These are phyloP conservation scores for Aphanomyces cochlioides DNA, from an alignment of 352 stramenopile genomes.

Conservation along the genomic window DNA sequence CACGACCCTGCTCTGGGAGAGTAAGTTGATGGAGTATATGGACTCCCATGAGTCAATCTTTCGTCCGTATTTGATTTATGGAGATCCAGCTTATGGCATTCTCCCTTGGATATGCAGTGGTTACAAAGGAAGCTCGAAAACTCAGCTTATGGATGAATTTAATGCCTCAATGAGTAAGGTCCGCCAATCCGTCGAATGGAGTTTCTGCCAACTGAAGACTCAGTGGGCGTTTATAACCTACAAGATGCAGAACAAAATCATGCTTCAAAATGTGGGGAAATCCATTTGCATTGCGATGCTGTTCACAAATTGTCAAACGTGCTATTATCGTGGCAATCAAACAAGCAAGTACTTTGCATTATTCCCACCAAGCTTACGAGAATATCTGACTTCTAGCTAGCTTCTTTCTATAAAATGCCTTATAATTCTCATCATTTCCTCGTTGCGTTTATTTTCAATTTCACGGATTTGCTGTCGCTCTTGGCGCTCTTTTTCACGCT, in stretches of 20 bases:
- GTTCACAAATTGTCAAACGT: constrained; percentile 16
- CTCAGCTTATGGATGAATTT: constrained; percentile 6
- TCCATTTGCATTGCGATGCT: constrained; percentile 4
- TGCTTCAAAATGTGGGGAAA: constrained; percentile 9
- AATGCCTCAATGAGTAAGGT: constrained; percentile 30
- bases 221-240: constrained; percentile 28
- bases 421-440: too few relatives aligned
- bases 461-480: too few relatives aligned
- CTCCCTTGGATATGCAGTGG: constrained; percentile 9
- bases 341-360: constrained; percentile 4
- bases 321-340: constrained; percentile 18
- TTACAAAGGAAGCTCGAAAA: constrained; percentile 28
- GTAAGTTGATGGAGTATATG: constrained; percentile 11
- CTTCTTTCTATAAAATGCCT: too few relatives aligned
- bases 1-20: constrained; percentile 9
- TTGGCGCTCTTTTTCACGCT: too few relatives aligned
- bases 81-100: constrained; percentile 31
- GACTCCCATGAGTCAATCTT: not conserved
- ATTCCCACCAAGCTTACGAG: too few relatives aligned
- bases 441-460: too few relatives aligned
- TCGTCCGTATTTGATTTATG: constrained; percentile 12
- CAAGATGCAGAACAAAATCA: constrained; percentile 27
- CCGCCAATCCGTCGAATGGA: constrained; percentile 31
- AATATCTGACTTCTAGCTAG: too few relatives aligned
- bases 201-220: constrained; percentile 26